Base-by-base conservation (phyloP, 148 eudicot genomes). In the Hydrangea macrophylla region DNA sequence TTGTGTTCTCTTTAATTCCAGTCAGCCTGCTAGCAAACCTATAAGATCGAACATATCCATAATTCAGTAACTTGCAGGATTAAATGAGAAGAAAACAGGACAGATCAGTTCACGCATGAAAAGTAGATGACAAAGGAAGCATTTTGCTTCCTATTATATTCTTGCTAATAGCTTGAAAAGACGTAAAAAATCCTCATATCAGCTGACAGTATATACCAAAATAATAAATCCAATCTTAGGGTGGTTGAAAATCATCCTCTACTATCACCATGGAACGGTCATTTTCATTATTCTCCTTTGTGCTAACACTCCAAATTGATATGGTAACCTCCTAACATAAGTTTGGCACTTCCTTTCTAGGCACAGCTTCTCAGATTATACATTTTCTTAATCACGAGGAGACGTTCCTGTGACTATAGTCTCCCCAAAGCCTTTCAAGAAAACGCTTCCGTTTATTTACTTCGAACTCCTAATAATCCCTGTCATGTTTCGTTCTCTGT, bases 1-100 rank as follows among this genome's bases (percentile, higher is more conserved):
- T 93, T 23, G 70, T 76, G 32, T 93, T 93, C 80, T 93, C 98
- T 73, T 88, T 90, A 53, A 93, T 90, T 62, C 96, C 96, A 9
- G 86, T 90, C 48, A 93, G 81, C 72, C 98, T 86, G 75, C 74
- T 88, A 30, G 98, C 98, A 73, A 93, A 93, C 78, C 98, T 93
- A 76, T 82, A 76, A 58, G 23, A 50, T 31, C 17, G n/a, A 45
- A 55, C 4, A 20, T 23, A 17, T 7, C 22, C 7, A 11, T 9
- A 6, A 61, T 4, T 36, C 18, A 36, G 11, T 5, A 36, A n/a
- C 65, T 7, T 17, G 26, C 20, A 2, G 20, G 35, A 7, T 36
- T 7, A 9, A 36, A 33, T 17, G 8, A 33, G 20, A 60, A 27
- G 17, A 58, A 42, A 42, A 42, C 1, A 42, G 50, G 50, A 42